Evolutionary conservation across 192 early-diverging fungal species (phyloP).

Genomic region (Coemansia reversa): DNA sequence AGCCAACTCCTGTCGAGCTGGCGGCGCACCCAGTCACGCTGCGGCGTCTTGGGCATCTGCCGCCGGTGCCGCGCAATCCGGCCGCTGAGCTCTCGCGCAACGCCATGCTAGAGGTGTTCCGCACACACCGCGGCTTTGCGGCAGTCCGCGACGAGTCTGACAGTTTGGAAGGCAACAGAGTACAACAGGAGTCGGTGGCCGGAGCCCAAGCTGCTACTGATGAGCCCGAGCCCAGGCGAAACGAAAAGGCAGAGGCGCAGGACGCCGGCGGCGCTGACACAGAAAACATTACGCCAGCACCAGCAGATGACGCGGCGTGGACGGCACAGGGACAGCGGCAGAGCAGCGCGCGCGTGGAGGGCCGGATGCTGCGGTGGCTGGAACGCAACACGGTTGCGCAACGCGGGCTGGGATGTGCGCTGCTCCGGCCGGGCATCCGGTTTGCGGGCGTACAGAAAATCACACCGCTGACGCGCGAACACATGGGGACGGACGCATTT

Average conservation of each 20-base stretch:
- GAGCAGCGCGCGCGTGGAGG: slow-evolving; percentile 19
- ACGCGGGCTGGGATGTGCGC: slow-evolving; percentile 35
- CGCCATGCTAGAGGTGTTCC: slow-evolving; percentile 37
- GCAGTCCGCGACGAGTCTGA: background rate
- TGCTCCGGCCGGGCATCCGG: slow-evolving; percentile 44
- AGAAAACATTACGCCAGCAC: background rate
- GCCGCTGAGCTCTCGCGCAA: slow-evolving; percentile 26
- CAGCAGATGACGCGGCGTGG: background rate
- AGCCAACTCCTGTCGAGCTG: slow-evolving; percentile 10
- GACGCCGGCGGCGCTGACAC: slow-evolving; percentile 7
- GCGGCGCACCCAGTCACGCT: background rate
- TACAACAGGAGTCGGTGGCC: background rate
- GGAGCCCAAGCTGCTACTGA: slow-evolving; percentile 9
- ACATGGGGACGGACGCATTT: background rate
- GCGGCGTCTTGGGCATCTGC: slow-evolving; percentile 11
- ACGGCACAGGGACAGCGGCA: slow-evolving; percentile 1
- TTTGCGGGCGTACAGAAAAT: slow-evolving; percentile 34
- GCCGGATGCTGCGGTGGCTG: slow-evolving; percentile 30
- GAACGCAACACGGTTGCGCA: slow-evolving; percentile 26
- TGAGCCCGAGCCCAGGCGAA: slow-evolving; percentile 6
- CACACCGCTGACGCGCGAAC: slow-evolving; percentile 1
- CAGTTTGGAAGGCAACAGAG: slow-evolving; percentile 21
- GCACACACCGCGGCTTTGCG: slow-evolving; percentile 12
- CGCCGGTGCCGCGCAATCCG: slow-evolving; percentile 9
- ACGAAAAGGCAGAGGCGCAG: slow-evolving; percentile 22